Conservation (phyloP, 2,329 filamentous ascomycete species). For the Seiridium unicorne region DNA sequence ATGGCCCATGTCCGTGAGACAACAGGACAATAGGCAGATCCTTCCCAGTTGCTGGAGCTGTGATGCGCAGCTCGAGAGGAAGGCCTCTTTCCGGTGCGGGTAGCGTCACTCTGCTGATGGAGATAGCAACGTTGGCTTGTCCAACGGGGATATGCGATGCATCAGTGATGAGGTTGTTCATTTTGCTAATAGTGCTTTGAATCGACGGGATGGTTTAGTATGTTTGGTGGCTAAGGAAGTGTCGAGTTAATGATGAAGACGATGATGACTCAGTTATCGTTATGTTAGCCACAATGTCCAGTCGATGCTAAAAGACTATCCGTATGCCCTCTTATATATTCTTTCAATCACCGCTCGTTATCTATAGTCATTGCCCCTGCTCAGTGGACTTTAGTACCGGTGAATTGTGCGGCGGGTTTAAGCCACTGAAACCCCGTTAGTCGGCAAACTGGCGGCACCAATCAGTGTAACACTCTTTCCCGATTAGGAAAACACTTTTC, state of each 20-base stretch:
- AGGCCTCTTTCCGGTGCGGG: constrained; percentile 20
- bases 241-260: not conserved
- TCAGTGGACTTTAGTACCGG: not conserved
- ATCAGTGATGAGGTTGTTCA: constrained; percentile 21
- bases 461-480: not conserved
- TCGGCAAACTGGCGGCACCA: not conserved
- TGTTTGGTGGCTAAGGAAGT: not conserved
- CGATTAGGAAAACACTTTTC: not conserved
- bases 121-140: constrained; percentile 27
- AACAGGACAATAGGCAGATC: constrained; percentile 38
- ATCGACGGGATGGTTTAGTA: not conserved
- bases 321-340: too few species aligned
- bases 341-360: too few species aligned
- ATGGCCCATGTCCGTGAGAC: constrained; percentile 37
- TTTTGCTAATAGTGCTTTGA: constrained; percentile 6
- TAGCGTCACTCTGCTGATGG: constrained; percentile 28
- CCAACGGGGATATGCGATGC: constrained; percentile 31
- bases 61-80: constrained; percentile 33
- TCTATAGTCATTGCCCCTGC: too few species aligned
- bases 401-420: not conserved
- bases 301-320: too few species aligned
- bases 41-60: constrained; percentile 27
- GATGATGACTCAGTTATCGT: too few species aligned
- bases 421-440: not conserved
- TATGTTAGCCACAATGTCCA: too few species aligned